Evolutionary conservation across 768 basidiomycete species (phyloP), one percentile per base, ranked within the genome.

Genomic region (Trametes cingulata): DNA sequence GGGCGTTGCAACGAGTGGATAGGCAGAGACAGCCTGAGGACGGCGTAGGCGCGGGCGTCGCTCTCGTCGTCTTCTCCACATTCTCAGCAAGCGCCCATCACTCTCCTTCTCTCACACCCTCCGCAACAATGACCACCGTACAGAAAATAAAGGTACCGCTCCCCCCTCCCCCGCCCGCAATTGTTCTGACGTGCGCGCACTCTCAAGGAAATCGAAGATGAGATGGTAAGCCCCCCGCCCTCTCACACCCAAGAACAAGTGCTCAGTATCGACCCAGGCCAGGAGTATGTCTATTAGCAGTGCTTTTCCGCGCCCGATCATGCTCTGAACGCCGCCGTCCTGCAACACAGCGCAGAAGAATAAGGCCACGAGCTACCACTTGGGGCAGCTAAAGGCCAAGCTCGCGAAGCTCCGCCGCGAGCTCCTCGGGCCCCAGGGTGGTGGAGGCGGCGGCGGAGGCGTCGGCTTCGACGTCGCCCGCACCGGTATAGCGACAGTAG

Each of bases 301-400:
- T 39, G 29, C 62, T 43, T 51, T 51, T 65, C 47, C 48, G 40
- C 63, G 20, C 60, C 59, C 25, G 29, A 25, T 49, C 46, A 41
- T 57, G 40, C 33, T 67, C 59, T 63, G 41, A 61, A 51, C 64
- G 46, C 17, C n/a, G n/a, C 24, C 45, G 45, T 49, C 57, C 59
- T n/a, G 46, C 52, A 52, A 47, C 66, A n/a, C 74, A 94, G 92
- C 92, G 71, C 92, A 94, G 81, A 94, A 94, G 75, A 94, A 94
- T 76, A 94, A 94, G 85, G 91, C 91, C 78, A 93, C 91, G 66
- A 93, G 92, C 78, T 95, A 95, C 75, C 95, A 96, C 78, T 77
- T 97, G 60, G 95, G 95, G 53, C 93, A 95, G 78, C 87, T 98
- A 73, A 98, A 98, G 75, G 96, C 97, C 57, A 99, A 99, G 74